These are phyloP conservation scores for Metrosideros polymorpha DNA, from an alignment of 441 rosid genomes.

Conservation along the genomic window DNA sequence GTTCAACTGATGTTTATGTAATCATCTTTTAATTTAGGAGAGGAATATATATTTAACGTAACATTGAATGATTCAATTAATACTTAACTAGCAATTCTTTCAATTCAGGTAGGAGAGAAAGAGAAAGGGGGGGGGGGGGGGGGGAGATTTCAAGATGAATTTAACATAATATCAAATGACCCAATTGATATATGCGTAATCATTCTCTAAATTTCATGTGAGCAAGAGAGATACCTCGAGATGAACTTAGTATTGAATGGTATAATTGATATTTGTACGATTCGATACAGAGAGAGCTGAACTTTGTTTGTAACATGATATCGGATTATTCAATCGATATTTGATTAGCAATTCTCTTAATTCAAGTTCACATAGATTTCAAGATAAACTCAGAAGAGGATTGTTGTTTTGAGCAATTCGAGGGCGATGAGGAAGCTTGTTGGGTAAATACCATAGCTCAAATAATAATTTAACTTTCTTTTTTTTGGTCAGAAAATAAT, in stretches of 20 bases:
- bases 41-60: background rate
- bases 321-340: background rate
- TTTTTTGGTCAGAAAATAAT: no score
- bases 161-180: background rate
- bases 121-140: background rate
- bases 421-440: background rate
- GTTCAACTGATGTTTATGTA: background rate
- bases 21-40: background rate
- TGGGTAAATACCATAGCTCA: background rate
- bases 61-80: background rate
- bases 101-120: background rate
- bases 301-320: background rate
- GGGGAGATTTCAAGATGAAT: background rate
- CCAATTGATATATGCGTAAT: background rate
- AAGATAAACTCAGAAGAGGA: background rate
- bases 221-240: background rate
- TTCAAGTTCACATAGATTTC: background rate
- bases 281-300: background rate
- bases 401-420: background rate
- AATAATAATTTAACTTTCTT: background rate
- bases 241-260: background rate
- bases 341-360: background rate
- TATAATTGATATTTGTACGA: background rate
- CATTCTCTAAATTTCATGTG: background rate
- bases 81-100: background rate